Base-by-base conservation (phyloP, 2,329 filamentous ascomycete genomes). In the Penicillium brasilianum region DNA sequence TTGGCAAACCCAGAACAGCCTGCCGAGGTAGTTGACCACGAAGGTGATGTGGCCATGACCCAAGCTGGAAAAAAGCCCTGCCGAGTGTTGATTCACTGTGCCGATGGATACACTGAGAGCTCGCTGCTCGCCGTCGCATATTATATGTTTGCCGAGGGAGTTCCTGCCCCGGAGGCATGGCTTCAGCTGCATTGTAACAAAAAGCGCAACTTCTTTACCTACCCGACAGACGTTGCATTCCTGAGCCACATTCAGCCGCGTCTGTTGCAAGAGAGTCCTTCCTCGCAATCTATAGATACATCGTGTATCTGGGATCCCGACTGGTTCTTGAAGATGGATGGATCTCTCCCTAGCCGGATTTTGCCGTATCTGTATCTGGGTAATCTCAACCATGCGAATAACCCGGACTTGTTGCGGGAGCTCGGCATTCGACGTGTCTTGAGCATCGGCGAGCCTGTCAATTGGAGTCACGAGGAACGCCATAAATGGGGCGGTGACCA, bases 351-450 rank as follows among this genome's bases (percentile, higher is more conserved):
- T 0, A 97, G 92, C 72, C 87, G 94, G 14, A 86, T 99, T 41
- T 80, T 97, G 44, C 89, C 93, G 57, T 97, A 98, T 73, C 93
- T 99, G 88, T 99, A 99, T 73, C 85, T 99, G 13, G 95, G 95
- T 1, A 98, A 98, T 70, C 83, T 98, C 16, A 88, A 87, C 0
- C 95, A 99, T 74, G 95, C 95, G 8, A 98, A 98, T 73, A 98
- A 98, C 69, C 92, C 93, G 0, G 90, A 91, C 57, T 80, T 99
- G 34, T 80, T 99, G 34, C 84, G 83, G 63, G 87, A 89, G 48
- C 80, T 99, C 61, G 94, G 94, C 0, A 97, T 99, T 62, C 85
- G 84, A 14, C 91, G 96, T 70, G 88, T 99, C 46, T 82, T 99
- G 30, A 97, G 93, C 69, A 93, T 99, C 32, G 95, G 95, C 2